Percentiles rank a stretch among this genome's conserved stretches.
These are phyloP conservation scores for Hypoxylon intermedium DNA, from an alignment of 495 filamentous ascomycete genomes.

Conservation along the genomic window DNA sequence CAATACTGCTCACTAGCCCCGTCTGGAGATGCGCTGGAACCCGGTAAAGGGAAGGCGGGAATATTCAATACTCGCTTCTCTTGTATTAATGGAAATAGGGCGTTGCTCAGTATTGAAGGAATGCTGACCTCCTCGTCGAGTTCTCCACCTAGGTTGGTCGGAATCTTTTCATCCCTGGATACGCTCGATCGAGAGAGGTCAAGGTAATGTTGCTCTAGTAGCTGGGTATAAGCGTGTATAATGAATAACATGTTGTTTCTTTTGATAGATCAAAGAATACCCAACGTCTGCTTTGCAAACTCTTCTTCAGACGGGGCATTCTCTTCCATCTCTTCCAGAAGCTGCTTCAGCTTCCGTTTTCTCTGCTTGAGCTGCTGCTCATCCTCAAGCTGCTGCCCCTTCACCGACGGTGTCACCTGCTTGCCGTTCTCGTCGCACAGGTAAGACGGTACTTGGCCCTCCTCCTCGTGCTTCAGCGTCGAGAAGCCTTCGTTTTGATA, in stretches of 20 bases:
- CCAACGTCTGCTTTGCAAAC: constrained; percentile 42
- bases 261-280: constrained; percentile 21
- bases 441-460: constrained; percentile 45
- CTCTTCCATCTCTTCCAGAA: constrained; percentile 41
- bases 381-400: constrained; percentile 46
- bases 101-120: neutral
- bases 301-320: constrained; percentile 54
- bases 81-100: neutral
- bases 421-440: constrained; percentile 49
- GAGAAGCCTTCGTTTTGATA: constrained; percentile 47
- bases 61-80: neutral
- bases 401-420: constrained; percentile 54
- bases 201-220: too few species aligned
- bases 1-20: neutral
- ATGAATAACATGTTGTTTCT: neutral
- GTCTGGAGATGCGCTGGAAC: constrained; percentile 8
- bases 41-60: constrained; percentile 4
- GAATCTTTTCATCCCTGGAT: constrained; percentile 3
- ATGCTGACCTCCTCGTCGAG: neutral
- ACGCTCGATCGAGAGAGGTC: neutral
- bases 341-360: constrained; percentile 38
- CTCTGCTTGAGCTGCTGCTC: constrained; percentile 47
- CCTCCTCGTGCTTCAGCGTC: constrained; percentile 24
- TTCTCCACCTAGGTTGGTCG: neutral
- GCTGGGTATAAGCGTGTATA: too few species aligned